Conservation (phyloP, 2,329 filamentous ascomycete genomes). For the Penicillium decumbens region DNA sequence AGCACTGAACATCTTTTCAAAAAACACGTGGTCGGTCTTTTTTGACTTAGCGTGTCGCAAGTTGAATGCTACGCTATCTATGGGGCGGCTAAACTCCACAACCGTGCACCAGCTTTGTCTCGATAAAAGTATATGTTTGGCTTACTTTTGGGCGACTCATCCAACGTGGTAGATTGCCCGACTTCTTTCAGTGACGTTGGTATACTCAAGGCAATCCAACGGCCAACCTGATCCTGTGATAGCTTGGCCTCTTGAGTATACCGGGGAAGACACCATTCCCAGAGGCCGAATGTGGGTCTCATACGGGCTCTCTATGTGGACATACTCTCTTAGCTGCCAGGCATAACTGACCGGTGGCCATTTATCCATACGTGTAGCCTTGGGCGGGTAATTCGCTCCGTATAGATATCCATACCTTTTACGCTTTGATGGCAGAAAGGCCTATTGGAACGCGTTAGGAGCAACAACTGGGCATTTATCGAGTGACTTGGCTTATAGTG, state of each 20-base stretch:
- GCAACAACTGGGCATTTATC: background rate
- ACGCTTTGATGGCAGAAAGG: constrained; percentile 21
- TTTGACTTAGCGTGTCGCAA: constrained; percentile 6
- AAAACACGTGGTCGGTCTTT: background rate
- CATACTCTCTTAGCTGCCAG: constrained; percentile 5
- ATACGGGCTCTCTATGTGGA: constrained; percentile 4
- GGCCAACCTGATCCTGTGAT: constrained; percentile 4
- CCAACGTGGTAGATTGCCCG: constrained; percentile 7
- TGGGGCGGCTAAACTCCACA: background rate
- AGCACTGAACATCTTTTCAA: background rate
- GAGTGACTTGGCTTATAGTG: constrained; percentile 13
- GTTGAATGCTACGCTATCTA: constrained; percentile 8
- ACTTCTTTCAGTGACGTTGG: background rate
- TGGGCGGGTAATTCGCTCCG: background rate
- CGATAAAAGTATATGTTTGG: constrained; percentile 20
- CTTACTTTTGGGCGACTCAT: constrained; percentile 18
- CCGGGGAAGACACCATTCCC: constrained; percentile 5
- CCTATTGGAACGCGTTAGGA: constrained; percentile 4
- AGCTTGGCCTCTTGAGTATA: constrained; percentile 4
- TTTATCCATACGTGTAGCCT: constrained; percentile 18
- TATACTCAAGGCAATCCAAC: background rate
- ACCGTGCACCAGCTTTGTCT: background rate
- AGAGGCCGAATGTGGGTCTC: constrained; percentile 4
- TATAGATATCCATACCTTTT: constrained; percentile 11
- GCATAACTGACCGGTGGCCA: constrained; percentile 8